A percentile compares a stretch with the other conserved stretches of the same genome.
Conservation (phyloP, 345 rosid genomes). For the Syzygium oleosum region DNA sequence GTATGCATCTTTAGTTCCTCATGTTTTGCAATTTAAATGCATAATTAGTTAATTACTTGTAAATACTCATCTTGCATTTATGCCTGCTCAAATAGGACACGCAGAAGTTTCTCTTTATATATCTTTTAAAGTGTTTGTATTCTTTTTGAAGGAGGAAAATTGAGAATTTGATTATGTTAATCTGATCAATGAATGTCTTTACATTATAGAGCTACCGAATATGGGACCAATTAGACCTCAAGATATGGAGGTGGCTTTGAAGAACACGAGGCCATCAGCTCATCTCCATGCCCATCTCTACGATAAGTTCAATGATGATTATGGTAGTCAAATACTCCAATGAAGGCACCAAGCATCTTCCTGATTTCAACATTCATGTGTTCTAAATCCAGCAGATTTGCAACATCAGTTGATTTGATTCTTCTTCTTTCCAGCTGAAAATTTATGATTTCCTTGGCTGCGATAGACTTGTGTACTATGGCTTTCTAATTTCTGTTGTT, state of each 20-base stretch:
- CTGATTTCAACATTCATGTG: not conserved
- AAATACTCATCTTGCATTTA: not conserved
- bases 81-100: not conserved
- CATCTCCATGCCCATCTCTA: constrained; percentile 84
- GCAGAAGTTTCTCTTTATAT: not conserved
- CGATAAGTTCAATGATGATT: constrained; percentile 80
- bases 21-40: not conserved
- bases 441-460: not conserved
- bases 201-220: constrained; percentile 63
- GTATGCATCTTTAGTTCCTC: not conserved
- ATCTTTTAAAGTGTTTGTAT: not conserved
- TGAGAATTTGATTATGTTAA: not conserved
- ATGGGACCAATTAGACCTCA: constrained; percentile 61
- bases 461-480: not conserved
- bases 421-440: not conserved
- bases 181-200: not conserved
- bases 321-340: constrained; percentile 80
- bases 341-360: constrained; percentile 15
- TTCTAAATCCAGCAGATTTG: not conserved
- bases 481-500: not conserved
- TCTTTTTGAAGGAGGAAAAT: not conserved
- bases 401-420: not conserved
- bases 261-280: constrained; percentile 90
- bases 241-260: constrained; percentile 71
- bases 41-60: not conserved